Evolutionary conservation across 169 alveolate species (phyloP), one percentile per base, ranked within the genome.

Genomic region (Theileria luwenshuni): DNA sequence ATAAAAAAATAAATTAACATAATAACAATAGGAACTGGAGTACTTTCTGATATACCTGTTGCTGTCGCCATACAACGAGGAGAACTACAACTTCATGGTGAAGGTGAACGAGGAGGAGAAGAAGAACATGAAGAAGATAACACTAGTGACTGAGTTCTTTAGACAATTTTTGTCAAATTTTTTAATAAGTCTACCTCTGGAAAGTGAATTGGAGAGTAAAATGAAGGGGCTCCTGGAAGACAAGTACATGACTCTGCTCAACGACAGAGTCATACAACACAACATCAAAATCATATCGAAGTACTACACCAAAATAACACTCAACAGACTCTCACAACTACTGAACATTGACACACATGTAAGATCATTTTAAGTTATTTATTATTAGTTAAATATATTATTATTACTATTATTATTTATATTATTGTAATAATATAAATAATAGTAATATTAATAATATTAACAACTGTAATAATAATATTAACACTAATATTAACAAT

Each of bases 191-290:
- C 61, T 72, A 43, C 85, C 86, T 23, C 86, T 83, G 23, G 72
- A 64, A 38, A 76, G 43, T 0, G 86, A 79, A n/a, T 35, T 87
- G n/a, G 70, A 43, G 15, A 13, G 28, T 0, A 70, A 65, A 47
- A 49, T 74, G 48, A 74, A 68, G 38, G 41, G 70, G 25, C 79
- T 81, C 52, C 80, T 38, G 12, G 56, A 48, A n/a, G 12, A 12
- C 42, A 43, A 43, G n/a, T 69, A 91, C 48, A 54, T 77, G 69
- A 45, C 62, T 25, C 15, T 67, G 41, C 77, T 90, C 43, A 61
- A 69, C 60, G 86, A 85, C 75, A 84, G 91, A n/a, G 90, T 86
- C 45, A 67, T 90, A 51, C 93, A 85, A 68, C 94, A 90, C 79
- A 86, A 90, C 71, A 68, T 90, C 13, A 84, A 74, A 60, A 77